phyloP scores from a whole-genome alignment of 352 stramenopile genomes.

The Nothophytophthora sp. region DNA sequence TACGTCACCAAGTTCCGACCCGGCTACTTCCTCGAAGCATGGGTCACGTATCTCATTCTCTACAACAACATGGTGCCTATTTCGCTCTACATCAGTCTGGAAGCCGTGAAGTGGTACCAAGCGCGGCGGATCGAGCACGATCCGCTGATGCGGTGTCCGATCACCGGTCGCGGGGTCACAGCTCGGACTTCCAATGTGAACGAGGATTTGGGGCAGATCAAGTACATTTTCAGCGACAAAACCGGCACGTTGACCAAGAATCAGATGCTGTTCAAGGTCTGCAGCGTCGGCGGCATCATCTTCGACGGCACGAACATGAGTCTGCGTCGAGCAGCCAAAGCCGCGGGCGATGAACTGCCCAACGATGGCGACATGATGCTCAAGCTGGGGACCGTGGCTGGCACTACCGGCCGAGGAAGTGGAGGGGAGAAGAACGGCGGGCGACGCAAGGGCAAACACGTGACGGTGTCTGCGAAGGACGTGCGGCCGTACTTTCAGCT shows the following conservation, averaged over 20 bases:
- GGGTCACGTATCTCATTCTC: slow-evolving; percentile 83
- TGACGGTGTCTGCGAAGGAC: slow-evolving; percentile 67
- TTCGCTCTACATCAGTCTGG: slow-evolving; percentile 97
- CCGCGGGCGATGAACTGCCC: slow-evolving; percentile 14
- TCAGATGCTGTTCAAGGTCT: slow-evolving; percentile 97
- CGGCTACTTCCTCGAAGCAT: slow-evolving; percentile 54
- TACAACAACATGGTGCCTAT: slow-evolving; percentile 96
- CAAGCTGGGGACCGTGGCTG: slow-evolving; percentile 10
- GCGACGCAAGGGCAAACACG: slow-evolving; percentile 34
- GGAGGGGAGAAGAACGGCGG: slow-evolving; percentile 14
- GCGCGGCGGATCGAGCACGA: slow-evolving; percentile 92
- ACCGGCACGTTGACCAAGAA: slow-evolving; percentile 99
- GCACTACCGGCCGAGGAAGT: slow-evolving; percentile 3
- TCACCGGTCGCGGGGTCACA: slow-evolving; percentile 67
- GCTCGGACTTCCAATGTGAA: slow-evolving; percentile 94
- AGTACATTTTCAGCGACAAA: slow-evolving; percentile 99
- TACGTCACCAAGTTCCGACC: slow-evolving; percentile 36
- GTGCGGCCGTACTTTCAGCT: slow-evolving; percentile 66
- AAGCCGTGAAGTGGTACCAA: slow-evolving; percentile 96
- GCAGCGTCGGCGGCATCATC: slow-evolving; percentile 90
- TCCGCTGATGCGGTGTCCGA: slow-evolving; percentile 52
- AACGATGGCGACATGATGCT: slow-evolving; percentile 19
- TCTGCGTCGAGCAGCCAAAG: slow-evolving; percentile 41
- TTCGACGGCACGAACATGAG: slow-evolving; percentile 84
- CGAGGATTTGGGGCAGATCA: slow-evolving; percentile 96